Conservation (phyloP, 805 yeast genomes). For the Starmerella apis region DNA sequence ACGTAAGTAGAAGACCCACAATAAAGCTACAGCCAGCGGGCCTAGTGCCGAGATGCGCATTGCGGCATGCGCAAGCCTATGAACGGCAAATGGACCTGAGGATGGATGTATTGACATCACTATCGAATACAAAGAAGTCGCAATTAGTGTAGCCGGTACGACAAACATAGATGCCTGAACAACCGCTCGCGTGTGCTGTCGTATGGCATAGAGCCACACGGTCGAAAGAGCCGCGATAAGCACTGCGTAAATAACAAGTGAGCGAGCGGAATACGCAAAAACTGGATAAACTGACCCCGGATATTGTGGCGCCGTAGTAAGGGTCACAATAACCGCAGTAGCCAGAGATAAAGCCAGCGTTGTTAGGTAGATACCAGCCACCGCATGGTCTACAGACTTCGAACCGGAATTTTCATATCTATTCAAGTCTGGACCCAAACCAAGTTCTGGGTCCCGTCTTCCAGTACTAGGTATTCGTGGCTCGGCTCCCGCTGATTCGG, state of each 20-base stretch:
- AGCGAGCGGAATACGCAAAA: conserved; percentile 17
- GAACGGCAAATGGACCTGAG: conserved; percentile 13
- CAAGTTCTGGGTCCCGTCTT: conserved; percentile 5
- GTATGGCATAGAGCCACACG: conserved; percentile 22
- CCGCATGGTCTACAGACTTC: conserved; percentile 18
- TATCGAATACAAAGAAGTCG: conserved; percentile 14
- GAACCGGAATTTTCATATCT: not conserved
- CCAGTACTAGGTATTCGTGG: not conserved
- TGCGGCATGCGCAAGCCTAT: conserved; percentile 22
- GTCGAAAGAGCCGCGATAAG: conserved; percentile 15
- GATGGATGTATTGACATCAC: conserved; percentile 19
- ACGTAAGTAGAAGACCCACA: conserved; percentile 23
- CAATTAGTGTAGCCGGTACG: conserved; percentile 19
- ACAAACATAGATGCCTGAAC: conserved; percentile 20
- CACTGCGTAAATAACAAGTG: conserved; percentile 17
- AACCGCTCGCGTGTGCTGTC: conserved; percentile 20
- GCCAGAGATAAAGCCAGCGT: conserved; percentile 22
- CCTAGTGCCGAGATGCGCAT: conserved; percentile 21
- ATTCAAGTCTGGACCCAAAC: not conserved
- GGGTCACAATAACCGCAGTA: conserved; percentile 21
- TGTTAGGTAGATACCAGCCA: conserved; percentile 17
- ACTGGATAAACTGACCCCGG: conserved; percentile 19
- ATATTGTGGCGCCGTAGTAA: conserved; percentile 15
- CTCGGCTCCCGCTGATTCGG: not conserved
- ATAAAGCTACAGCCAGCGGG: conserved; percentile 19